A percentile compares a stretch with the other conserved stretches of the same genome.
These are phyloP conservation scores for Cadophora gregata DNA, from an alignment of 2,329 filamentous ascomycete genomes.

Conservation along the genomic window DNA sequence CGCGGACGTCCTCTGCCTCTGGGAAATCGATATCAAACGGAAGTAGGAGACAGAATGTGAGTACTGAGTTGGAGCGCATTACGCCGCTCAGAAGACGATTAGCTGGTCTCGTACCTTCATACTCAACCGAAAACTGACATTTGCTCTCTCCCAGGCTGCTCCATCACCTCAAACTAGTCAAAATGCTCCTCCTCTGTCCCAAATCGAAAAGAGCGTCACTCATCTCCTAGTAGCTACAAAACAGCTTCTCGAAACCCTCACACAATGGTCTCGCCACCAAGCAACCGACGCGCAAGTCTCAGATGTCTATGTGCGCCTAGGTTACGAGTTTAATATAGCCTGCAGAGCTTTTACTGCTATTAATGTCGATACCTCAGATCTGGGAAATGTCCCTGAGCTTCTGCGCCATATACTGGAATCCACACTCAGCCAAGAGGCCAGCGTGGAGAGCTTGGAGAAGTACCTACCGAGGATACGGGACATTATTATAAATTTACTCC, in stretches of 20 bases:
- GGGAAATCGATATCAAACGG: constrained; percentile 60
- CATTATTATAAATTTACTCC: constrained; percentile 97
- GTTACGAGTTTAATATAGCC: constrained; percentile 99
- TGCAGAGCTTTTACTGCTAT: constrained; percentile 97
- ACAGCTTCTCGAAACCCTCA: constrained; percentile 94
- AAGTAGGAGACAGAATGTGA: constrained; percentile 63
- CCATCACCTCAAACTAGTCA: constrained; percentile 33
- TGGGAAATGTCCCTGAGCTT: constrained; percentile 93
- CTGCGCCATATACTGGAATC: constrained; percentile 91
- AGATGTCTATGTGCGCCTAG: constrained; percentile 95
- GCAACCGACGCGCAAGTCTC: constrained; percentile 95
- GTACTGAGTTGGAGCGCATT: constrained; percentile 43
- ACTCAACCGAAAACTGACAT: constrained; percentile 17
- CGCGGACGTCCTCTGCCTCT: constrained; percentile 70
- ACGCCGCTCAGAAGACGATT: background rate
- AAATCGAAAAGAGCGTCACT: constrained; percentile 98
- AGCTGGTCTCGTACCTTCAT: background rate
- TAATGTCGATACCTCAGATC: constrained; percentile 90
- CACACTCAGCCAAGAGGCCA: constrained; percentile 95
- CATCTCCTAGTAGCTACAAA: constrained; percentile 98
- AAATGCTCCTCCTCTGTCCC: constrained; percentile 64
- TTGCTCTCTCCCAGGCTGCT: constrained; percentile 26
- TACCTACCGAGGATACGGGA: constrained; percentile 94
- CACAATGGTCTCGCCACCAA: constrained; percentile 93
- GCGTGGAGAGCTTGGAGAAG: constrained; percentile 88